A percentile compares a stretch with the other conserved stretches of the same genome.
Conservation (phyloP, 116 monocot species). For the Zostera marina region DNA sequence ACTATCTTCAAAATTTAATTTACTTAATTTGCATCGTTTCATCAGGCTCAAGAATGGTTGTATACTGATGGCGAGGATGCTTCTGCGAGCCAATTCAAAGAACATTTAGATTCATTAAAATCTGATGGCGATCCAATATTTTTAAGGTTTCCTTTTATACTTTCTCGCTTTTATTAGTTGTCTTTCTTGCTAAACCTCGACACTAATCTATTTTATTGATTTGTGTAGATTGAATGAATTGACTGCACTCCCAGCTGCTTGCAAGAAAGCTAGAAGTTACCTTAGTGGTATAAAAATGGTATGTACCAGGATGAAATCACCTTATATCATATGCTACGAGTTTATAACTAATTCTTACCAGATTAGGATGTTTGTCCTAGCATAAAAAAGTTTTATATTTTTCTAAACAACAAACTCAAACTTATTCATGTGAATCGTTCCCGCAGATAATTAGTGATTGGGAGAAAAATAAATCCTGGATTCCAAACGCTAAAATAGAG, state of each 20-base stretch:
- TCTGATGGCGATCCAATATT: slow-evolving; percentile 89
- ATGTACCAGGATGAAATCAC: background rate
- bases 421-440: background rate
- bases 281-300: slow-evolving; percentile 52
- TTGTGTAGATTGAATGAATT: slow-evolving; percentile 59
- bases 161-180: background rate
- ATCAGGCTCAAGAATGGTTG: slow-evolving; percentile 97
- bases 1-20: background rate
- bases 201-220: background rate
- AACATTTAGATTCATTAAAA: slow-evolving; percentile 57
- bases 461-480: slow-evolving; percentile 73
- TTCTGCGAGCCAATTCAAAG: slow-evolving; percentile 67
- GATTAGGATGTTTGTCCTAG: background rate
- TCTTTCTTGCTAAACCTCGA: too few species aligned
- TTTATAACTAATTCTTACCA: background rate
- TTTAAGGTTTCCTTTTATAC: slow-evolving; percentile 50
- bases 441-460: slow-evolving; percentile 66
- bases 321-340: background rate
- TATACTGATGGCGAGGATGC: slow-evolving; percentile 99
- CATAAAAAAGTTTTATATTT: background rate
- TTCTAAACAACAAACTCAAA: background rate
- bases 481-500: slow-evolving; percentile 65
- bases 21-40: background rate
- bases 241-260: slow-evolving; percentile 47
- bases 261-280: slow-evolving; percentile 47